Conservation (phyloP, 257 asterid genomes). For the Handroanthus guayacan region DNA sequence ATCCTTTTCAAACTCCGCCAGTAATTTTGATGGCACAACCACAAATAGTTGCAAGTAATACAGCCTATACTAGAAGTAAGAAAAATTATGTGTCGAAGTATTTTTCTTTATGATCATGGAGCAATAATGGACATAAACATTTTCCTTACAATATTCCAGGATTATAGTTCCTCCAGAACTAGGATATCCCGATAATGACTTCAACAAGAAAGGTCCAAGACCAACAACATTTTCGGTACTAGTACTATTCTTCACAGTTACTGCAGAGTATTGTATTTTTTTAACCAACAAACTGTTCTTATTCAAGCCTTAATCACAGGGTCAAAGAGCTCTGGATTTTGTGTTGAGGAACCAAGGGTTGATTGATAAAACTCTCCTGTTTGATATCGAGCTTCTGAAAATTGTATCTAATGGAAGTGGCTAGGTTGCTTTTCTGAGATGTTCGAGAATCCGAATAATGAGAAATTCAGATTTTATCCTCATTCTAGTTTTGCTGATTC, state of each 20-base stretch:
- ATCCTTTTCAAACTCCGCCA: slow-evolving; percentile 5
- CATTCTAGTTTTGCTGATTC: neutral
- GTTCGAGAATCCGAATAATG: neutral
- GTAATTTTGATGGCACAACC: neutral
- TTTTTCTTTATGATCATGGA: neutral
- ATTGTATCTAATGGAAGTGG: slow-evolving; percentile 69
- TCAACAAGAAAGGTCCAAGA: slow-evolving; percentile 92
- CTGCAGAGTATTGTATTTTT: neutral
- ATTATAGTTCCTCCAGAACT: slow-evolving; percentile 93
- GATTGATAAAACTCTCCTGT: slow-evolving; percentile 93
- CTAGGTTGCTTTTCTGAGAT: slow-evolving; percentile 18
- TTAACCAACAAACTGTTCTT: slow-evolving; percentile 13
- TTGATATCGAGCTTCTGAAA: slow-evolving; percentile 90
- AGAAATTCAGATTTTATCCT: neutral
- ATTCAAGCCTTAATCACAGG: slow-evolving; percentile 55
- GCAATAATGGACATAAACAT: slow-evolving; percentile 12
- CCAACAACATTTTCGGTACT: slow-evolving; percentile 97
- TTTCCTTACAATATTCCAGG: slow-evolving; percentile 50
- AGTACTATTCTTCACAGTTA: neutral
- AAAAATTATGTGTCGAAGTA: neutral
- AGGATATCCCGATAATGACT: slow-evolving; percentile 94
- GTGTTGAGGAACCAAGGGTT: slow-evolving; percentile 93
- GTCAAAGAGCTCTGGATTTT: slow-evolving; percentile 95
- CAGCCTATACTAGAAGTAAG: neutral
- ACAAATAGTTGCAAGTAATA: neutral